Base-by-base conservation (phyloP, 371 early-diverging fungal genomes). In the Rhizopus sp. region DNA sequence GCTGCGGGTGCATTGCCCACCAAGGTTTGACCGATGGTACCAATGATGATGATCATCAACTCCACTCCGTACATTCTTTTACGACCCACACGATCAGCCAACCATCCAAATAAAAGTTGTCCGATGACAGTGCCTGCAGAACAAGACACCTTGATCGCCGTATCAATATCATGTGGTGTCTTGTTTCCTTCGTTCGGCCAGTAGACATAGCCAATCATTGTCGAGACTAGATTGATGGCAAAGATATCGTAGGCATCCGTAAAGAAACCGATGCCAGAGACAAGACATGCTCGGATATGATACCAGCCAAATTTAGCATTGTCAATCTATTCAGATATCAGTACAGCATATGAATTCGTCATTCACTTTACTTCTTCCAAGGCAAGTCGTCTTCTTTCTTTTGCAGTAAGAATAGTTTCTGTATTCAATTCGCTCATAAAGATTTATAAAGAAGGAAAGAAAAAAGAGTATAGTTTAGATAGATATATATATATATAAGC, bases 201-300 rank as follows among this genome's bases (percentile, higher is more conserved):
- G 70, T 88, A 91, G 42, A 87, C 81, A 62, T 77, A 83, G 53
- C 86, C 88, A 59, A 94, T 69, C 87, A 91, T 90, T 17, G 88
- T 71, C 3, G 92, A 82, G 35, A 88, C 90, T 54, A 93, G 69
- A 55, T 87, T 87, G 70, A 93, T 93, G 50, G 89, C 88, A 58
- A 93, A 95, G 44, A 92, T 83, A 81, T 95, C 93, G 66, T 93
- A 92, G 15, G 92, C 87, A 66, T 93, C 93, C 7, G 93, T 93
- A 67, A 90, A 92, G 81, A 92, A 93, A 51, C 95, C 93, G 47
- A 88, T 78, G 57, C 95, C 95, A 12, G 93, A 86, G 15, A 93
- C 92, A 51, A 93, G 67, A 75, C 90, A 88, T 39, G 95, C 88
- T 41, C 90, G 86, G 40, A 94, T 65, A 69, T 94, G 93, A 82